phyloP scores from a whole-genome alignment of 306 rosid genomes.

The Dicorynia guianensis region DNA sequence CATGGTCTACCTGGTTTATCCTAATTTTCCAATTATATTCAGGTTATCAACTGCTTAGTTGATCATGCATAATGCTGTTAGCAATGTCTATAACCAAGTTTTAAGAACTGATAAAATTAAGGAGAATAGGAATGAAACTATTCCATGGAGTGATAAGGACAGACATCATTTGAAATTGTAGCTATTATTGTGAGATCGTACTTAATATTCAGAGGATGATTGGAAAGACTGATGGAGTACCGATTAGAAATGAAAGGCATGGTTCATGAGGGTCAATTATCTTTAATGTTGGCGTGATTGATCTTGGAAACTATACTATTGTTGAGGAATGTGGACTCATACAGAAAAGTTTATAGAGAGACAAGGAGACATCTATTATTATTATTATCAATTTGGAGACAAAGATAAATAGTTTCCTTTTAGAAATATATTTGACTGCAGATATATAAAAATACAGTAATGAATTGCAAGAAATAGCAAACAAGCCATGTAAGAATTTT shows the following conservation, averaged over 20 bases:
- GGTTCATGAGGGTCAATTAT: neutral
- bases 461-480: neutral
- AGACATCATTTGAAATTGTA: neutral
- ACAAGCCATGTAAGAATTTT: constrained; percentile 13
- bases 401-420: neutral
- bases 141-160: neutral
- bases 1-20: neutral
- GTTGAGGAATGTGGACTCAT: neutral
- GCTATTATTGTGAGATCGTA: neutral
- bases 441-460: neutral
- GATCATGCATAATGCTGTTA: neutral
- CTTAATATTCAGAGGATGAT: neutral
- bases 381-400: neutral
- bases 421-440: neutral
- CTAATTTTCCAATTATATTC: neutral
- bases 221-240: neutral
- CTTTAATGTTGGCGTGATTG: neutral
- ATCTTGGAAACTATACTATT: neutral
- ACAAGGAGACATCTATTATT: neutral
- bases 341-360: neutral
- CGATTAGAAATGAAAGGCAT: neutral
- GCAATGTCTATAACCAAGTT: neutral
- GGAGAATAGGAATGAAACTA: neutral
- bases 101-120: neutral
- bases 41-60: neutral